Conservation (phyloP, 2,329 filamentous ascomycete species). For the Chaetomiaceae sp. region DNA sequence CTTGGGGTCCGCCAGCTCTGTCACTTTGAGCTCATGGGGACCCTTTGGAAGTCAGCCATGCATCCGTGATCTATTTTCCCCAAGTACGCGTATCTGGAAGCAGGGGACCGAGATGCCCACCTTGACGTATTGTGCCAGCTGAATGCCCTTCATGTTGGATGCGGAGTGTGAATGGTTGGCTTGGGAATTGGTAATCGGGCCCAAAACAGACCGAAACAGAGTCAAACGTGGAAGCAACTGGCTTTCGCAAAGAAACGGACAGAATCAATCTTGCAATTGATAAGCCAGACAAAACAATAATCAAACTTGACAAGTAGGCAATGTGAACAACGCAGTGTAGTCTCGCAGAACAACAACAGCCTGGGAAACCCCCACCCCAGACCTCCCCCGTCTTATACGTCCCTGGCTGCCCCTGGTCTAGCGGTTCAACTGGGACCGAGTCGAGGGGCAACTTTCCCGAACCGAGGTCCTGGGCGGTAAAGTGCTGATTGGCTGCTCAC, state of each 20-base stretch:
- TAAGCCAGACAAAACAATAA: too few relatives aligned
- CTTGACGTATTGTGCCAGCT: conserved; percentile 34
- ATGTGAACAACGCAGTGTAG: too few relatives aligned
- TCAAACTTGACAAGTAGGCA: too few relatives aligned
- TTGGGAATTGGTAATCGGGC: too few relatives aligned
- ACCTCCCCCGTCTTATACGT: conserved; percentile 5
- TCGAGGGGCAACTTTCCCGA: conserved; percentile 18
- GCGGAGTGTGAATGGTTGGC: not conserved
- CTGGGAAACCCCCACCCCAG: not conserved
- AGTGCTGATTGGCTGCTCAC: conserved; percentile 25
- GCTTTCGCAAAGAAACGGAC: too few relatives aligned
- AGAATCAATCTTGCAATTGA: too few relatives aligned
- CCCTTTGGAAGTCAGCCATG: conserved; percentile 47
- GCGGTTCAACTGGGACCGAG: not conserved
- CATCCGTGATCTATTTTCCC: too few relatives aligned
- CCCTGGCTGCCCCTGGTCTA: not conserved
- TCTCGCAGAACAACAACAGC: conserved; percentile 1
- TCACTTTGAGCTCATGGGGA: conserved; percentile 72
- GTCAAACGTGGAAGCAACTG: not conserved
- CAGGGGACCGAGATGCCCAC: too few relatives aligned
- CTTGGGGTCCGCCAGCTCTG: conserved; percentile 66
- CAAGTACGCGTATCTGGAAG: too few relatives aligned
- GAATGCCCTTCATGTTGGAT: conserved; percentile 33
- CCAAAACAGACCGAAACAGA: not conserved
- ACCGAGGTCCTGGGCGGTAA: conserved; percentile 12